A percentile compares a stretch with the other conserved stretches of the same genome.
These are phyloP conservation scores for Candida dubliniensis DNA, from an alignment of 1,139 yeast species.

Conservation along the genomic window DNA sequence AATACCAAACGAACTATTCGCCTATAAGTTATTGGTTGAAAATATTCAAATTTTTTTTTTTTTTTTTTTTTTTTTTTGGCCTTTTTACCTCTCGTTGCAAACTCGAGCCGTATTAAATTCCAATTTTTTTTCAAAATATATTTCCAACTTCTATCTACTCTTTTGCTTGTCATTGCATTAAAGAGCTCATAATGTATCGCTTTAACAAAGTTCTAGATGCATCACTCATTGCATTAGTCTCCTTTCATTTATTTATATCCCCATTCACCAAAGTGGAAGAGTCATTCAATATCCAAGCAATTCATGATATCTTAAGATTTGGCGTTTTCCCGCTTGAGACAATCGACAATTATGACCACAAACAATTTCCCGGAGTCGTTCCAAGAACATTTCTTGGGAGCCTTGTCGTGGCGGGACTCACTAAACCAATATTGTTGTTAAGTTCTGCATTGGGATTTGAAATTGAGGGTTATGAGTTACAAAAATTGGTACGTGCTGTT, in stretches of 20 bases:
- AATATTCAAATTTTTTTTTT: no score
- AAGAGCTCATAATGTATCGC: slow-evolving; percentile 16
- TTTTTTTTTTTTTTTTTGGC: no score
- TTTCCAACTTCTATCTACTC: neutral
- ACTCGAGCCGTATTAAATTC: neutral
- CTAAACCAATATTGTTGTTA: slow-evolving; percentile 30
- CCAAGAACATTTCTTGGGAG: slow-evolving; percentile 86
- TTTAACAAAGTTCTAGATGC: slow-evolving; percentile 26
- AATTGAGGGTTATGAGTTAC: slow-evolving; percentile 32
- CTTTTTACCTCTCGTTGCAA: neutral
- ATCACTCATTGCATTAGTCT: slow-evolving; percentile 29
- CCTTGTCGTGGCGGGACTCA: slow-evolving; percentile 47
- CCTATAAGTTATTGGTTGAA: neutral
- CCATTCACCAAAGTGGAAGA: slow-evolving; percentile 95
- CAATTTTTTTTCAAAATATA: slow-evolving; percentile 10
- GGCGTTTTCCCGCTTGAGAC: slow-evolving; percentile 50
- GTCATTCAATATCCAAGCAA: slow-evolving; percentile 87
- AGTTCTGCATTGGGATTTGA: slow-evolving; percentile 20
- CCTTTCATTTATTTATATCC: slow-evolving; percentile 51
- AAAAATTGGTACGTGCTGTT: slow-evolving; percentile 49
- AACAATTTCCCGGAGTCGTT: slow-evolving; percentile 81
- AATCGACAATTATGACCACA: slow-evolving; percentile 62
- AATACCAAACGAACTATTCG: no score
- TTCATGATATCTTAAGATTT: slow-evolving; percentile 72
- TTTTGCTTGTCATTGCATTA: neutral